Conservation (phyloP, 306 rosid genomes). For the Malus orientalis region DNA sequence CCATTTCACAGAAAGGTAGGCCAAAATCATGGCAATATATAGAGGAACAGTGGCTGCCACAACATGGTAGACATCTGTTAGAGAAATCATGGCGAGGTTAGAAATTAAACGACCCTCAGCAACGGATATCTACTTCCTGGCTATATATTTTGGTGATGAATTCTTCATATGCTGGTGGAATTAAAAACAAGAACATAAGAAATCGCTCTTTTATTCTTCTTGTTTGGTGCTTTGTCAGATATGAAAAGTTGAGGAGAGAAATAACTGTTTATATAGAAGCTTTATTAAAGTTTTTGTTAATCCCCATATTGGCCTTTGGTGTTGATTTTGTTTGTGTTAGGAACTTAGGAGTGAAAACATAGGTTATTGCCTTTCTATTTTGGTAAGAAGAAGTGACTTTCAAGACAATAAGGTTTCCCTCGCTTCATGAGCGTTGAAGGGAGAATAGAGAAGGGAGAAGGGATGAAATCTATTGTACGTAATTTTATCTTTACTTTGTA, state of each 20-base stretch:
- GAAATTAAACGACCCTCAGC: too few relatives aligned
- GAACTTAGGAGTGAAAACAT: neutral
- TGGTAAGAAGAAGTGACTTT: too few relatives aligned
- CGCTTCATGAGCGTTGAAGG: too few relatives aligned
- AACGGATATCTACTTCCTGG: neutral
- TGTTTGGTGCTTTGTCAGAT: slow-evolving; percentile 41
- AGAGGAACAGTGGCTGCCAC: slow-evolving; percentile 79
- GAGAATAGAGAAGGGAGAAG: too few relatives aligned
- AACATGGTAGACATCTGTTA: slow-evolving; percentile 63
- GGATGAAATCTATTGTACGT: too few relatives aligned
- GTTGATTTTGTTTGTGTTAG: neutral
- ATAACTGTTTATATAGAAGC: slow-evolving; percentile 49
- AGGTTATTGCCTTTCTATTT: neutral
- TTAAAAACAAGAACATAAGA: neutral
- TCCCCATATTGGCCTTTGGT: slow-evolving; percentile 29
- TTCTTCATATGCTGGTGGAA: slow-evolving; percentile 29
- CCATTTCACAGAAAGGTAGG: slow-evolving; percentile 81
- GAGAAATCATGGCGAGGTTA: slow-evolving; percentile 54
- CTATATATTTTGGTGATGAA: slow-evolving; percentile 23
- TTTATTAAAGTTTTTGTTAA: slow-evolving; percentile 45
- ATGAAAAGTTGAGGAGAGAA: slow-evolving; percentile 36
- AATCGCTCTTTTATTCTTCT: slow-evolving; percentile 2
- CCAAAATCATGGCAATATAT: slow-evolving; percentile 76
- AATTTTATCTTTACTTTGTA: too few relatives aligned
- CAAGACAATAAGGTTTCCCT: too few relatives aligned